Evolutionary conservation across 345 rosid genomes (phyloP), one percentile per base, ranked within the genome.

Genomic region (Moricandia arvensis): DNA sequence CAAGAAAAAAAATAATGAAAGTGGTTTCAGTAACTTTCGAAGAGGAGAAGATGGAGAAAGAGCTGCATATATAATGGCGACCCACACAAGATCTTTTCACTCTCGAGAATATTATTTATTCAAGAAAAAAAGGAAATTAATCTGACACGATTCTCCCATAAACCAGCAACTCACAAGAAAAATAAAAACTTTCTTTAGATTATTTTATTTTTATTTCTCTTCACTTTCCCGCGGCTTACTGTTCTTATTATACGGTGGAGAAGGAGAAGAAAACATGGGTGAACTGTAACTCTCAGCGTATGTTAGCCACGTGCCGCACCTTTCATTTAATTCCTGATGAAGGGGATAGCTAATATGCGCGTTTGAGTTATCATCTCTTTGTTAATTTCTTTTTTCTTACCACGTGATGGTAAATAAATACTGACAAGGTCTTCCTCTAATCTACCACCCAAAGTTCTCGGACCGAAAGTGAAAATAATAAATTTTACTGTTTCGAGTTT

Each of bases 131-230:
- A 76, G 47, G 47, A 68, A 68, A 68, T 29, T 54, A 68, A 73
- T 86, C 87, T 85, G 91, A 86, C 95, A 87, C 86, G 82, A 83
- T 85, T 85, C 82, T 86, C 82, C 90, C 89, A 82, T 85, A 83
- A 86, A 79, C 86, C 89, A 84, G 90, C 88, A 82, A 81, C 81
- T 81, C 85, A 66, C 45, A 57, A 31, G 6, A 1, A 55, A 17
- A 53, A 11, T 7, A 10, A 5, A 24, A 10, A 47, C 53, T 47
- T 24, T 55, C 31, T 55, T 55, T 55, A 55, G 7, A 24, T 55
- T 24, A 55, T 55, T 49, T 49, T 55, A 18, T 9, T 54, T 54
- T 18, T 21, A 3, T 54, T 21, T 9, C 4, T 21, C 59, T 54
- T 54, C 59, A 21, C 30, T 54, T 55, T 55, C 60, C 31, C 60